Percentiles rank a stretch among this genome's conserved stretches.
phyloP scores from a whole-genome alignment of 2,329 filamentous ascomycete species.

The Alternaria sp. region DNA sequence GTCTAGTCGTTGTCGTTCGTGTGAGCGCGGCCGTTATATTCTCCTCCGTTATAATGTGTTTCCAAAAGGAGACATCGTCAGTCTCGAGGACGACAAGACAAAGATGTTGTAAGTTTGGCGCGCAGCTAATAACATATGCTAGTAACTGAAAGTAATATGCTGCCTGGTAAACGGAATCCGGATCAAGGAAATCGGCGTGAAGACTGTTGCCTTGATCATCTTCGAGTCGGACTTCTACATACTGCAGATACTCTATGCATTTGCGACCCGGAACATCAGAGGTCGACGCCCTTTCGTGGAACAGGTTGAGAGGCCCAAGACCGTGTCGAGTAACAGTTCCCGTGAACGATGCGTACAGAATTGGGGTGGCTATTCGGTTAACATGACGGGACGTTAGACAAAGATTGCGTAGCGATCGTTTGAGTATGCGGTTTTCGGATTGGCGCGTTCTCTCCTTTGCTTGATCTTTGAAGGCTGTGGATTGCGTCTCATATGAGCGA shows the following conservation, averaged over 20 bases:
- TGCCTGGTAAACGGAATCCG: conserved; percentile 11
- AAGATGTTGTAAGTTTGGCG: conserved; percentile 33
- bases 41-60: conserved; percentile 12
- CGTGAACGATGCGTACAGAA: conserved; percentile 34
- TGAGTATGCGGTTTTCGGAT: conserved; percentile 30
- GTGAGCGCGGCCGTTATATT: not conserved
- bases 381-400: conserved; percentile 30
- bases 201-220: conserved; percentile 34
- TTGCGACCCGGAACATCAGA: not conserved
- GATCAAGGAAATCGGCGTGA: conserved; percentile 10
- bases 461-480: conserved; percentile 24
- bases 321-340: conserved; percentile 27
- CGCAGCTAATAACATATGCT: conserved; percentile 22
- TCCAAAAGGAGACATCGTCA: conserved; percentile 32
- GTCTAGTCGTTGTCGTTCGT: not conserved
- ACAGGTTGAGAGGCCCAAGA: conserved; percentile 21
- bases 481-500: conserved; percentile 33
- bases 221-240: conserved; percentile 37
- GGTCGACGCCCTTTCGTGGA: conserved; percentile 25
- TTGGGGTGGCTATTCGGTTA: conserved; percentile 27
- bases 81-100: conserved; percentile 35
- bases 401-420: conserved; percentile 26
- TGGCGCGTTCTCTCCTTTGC: conserved; percentile 29
- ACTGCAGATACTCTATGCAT: conserved; percentile 20
- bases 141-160: conserved; percentile 31